Base-by-base conservation (phyloP, 1,284 basidiomycete species). In the Ganoderma resinaceum region DNA sequence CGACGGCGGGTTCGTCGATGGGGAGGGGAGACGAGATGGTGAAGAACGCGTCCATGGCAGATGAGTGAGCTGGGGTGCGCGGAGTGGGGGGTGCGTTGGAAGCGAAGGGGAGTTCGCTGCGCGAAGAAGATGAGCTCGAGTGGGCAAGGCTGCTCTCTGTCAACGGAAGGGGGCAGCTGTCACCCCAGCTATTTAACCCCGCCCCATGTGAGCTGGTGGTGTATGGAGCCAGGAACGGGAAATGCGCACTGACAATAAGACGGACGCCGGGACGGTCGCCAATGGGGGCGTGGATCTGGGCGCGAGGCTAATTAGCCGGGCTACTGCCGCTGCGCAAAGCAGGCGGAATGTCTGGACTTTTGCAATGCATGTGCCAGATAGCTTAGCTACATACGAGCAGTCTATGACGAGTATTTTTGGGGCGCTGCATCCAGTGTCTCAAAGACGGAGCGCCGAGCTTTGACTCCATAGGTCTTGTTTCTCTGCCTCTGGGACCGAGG, bases 21-120 rank as follows among this genome's bases (percentile, higher is more conserved):
- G 72, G 72, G 58, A 73, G 40, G 61, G 72, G 63, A 7, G 72
- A 65, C 12, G 72, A 66, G 67, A 73, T 69, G 69, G 64, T 70
- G 72, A 73, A 73, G 70, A 73, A 73, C 20, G 70, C 72, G 72
- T 73, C 71, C 71, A 72, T 72, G 60, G 61, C 64, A 61, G 64
- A 18, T 60, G 40, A 62, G 46, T 26, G 46, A 35, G 40, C 35
- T 46, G 29, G 35, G 59, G 23, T 61, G 64, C 18, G 52, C 8
- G 8, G 38, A 38, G 43, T 20, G 49, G 16, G 35, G 29, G 6
- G 26, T 38, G 66, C 58, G 49, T 37, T 31, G 57, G 53, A 61
- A 49, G 68, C 42, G 68, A 61, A 65, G 65, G 52, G 29, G 60
- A 63, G 40, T 53, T 64, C n/a, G 62, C 49, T 53, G 37, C 52